Conservation (phyloP, 495 filamentous ascomycete species). For the Podospora tetraspora region DNA sequence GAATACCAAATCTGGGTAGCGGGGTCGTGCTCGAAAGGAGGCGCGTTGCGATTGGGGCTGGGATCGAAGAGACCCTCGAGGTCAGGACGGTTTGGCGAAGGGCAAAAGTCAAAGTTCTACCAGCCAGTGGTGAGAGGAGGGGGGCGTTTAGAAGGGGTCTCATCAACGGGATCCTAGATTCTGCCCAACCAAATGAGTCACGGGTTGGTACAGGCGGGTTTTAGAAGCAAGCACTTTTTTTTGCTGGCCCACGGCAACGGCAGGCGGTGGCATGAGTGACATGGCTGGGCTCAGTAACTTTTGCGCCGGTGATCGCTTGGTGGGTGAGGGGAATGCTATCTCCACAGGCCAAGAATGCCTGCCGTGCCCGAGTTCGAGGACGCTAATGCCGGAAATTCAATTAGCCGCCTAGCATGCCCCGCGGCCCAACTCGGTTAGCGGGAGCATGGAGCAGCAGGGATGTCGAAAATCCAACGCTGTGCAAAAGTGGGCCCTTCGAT, state of each 20-base stretch:
- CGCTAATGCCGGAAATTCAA: conserved; percentile 22
- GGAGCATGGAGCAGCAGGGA: conserved; percentile 5
- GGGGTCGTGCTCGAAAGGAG: conserved; percentile 20
- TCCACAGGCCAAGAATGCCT: conserved; percentile 1
- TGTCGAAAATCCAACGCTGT: background rate
- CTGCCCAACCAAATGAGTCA: conserved; percentile 30
- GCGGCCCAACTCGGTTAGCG: conserved; percentile 13
- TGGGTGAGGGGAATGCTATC: conserved; percentile 4
- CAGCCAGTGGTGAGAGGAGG: conserved; percentile 24
- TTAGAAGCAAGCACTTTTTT: conserved; percentile 3
- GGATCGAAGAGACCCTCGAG: conserved; percentile 16
- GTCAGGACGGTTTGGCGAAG: conserved; percentile 9
- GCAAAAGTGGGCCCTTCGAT: conserved; percentile 11
- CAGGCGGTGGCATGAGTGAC: background rate
- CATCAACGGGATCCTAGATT: conserved; percentile 20
- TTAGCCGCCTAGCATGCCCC: conserved; percentile 24
- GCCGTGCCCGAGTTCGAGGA: background rate
- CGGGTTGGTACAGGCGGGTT: conserved; percentile 8
- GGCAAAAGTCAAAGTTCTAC: conserved; percentile 19
- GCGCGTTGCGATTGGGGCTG: background rate
- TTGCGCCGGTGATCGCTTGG: conserved; percentile 4
- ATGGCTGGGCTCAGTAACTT: background rate
- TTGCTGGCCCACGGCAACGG: conserved; percentile 5
- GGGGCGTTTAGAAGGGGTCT: conserved; percentile 19
- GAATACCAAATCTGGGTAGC: conserved; percentile 9